Evolutionary conservation across 2,329 filamentous ascomycete species (phyloP).

Genomic region (Pochonia chlamydosporia): DNA sequence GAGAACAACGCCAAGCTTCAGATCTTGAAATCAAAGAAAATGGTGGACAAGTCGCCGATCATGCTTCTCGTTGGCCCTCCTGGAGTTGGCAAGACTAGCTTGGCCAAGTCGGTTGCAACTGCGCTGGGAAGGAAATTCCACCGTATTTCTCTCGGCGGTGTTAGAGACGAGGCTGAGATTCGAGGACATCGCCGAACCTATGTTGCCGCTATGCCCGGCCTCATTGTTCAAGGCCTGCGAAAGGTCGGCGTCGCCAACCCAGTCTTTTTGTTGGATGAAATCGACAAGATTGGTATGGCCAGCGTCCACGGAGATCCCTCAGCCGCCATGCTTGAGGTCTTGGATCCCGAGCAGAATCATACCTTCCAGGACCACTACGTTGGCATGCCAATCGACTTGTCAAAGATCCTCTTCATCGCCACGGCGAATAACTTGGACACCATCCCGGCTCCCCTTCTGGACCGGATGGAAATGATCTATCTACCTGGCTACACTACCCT

Average conservation of each 20-base stretch:
- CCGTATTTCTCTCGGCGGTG: slow-evolving; percentile 90
- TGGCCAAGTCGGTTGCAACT: slow-evolving; percentile 88
- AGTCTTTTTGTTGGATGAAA: slow-evolving; percentile 92
- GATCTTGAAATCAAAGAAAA: slow-evolving; percentile 71
- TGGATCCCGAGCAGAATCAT: slow-evolving; percentile 96
- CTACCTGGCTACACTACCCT: slow-evolving; percentile 94
- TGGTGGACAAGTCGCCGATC: slow-evolving; percentile 94
- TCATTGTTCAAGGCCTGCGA: slow-evolving; percentile 88
- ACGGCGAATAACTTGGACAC: slow-evolving; percentile 94
- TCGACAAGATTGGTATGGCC: slow-evolving; percentile 88
- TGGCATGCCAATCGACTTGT: slow-evolving; percentile 90
- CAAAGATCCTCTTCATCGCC: slow-evolving; percentile 95
- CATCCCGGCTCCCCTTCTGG: slow-evolving; percentile 86
- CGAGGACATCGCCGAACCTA: slow-evolving; percentile 92
- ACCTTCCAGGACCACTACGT: slow-evolving; percentile 95
- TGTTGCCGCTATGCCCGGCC: slow-evolving; percentile 96
- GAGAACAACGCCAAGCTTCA: slow-evolving; percentile 58
- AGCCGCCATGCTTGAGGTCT: slow-evolving; percentile 94
- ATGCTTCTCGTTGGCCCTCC: slow-evolving; percentile 88
- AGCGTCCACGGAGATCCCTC: slow-evolving; percentile 95
- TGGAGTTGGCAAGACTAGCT: slow-evolving; percentile 90
- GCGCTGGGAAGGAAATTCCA: slow-evolving; percentile 94
- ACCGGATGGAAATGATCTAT: slow-evolving; percentile 94
- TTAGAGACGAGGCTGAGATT: slow-evolving; percentile 95
- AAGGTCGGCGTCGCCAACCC: slow-evolving; percentile 96